Conservation (phyloP, 2,329 filamentous ascomycete species). For the Phialocephala subalpina region DNA sequence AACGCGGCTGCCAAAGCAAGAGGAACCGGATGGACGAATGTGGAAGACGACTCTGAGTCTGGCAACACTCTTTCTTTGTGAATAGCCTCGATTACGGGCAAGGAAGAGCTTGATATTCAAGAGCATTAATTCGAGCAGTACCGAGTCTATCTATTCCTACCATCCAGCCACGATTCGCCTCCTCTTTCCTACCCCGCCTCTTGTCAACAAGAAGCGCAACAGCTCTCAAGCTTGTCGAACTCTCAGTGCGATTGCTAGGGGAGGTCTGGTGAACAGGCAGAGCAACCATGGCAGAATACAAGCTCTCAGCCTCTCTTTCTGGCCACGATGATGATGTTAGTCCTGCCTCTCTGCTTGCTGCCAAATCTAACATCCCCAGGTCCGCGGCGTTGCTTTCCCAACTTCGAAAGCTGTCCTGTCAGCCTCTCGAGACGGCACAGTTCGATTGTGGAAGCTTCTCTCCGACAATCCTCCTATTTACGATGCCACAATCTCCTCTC, state of each 20-base stretch:
- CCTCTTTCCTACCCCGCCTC: not conserved
- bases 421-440: conserved; percentile 89
- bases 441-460: conserved; percentile 82
- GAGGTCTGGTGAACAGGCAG: not conserved
- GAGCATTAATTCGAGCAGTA: not conserved
- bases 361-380: conserved; percentile 58
- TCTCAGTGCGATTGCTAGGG: not conserved
- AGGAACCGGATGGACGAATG: conserved; percentile 5
- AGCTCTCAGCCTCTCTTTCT: conserved; percentile 87
- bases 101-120: not conserved
- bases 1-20: conserved; percentile 10
- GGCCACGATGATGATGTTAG: conserved; percentile 95
- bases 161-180: not conserved
- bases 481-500: conserved; percentile 79
- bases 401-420: conserved; percentile 77
- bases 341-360: conserved; percentile 12
- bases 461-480: conserved; percentile 73
- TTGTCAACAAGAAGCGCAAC: not conserved
- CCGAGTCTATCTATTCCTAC: not conserved
- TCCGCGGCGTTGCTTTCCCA: conserved; percentile 85
- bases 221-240: not conserved
- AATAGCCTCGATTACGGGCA: not conserved
- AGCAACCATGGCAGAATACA: conserved; percentile 78
- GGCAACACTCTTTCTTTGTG: not conserved
- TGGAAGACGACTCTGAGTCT: conserved; percentile 19